A percentile compares a stretch with the other conserved stretches of the same genome.
phyloP scores from a whole-genome alignment of 352 stramenopile species.

The Phytophthora brassicae region DNA sequence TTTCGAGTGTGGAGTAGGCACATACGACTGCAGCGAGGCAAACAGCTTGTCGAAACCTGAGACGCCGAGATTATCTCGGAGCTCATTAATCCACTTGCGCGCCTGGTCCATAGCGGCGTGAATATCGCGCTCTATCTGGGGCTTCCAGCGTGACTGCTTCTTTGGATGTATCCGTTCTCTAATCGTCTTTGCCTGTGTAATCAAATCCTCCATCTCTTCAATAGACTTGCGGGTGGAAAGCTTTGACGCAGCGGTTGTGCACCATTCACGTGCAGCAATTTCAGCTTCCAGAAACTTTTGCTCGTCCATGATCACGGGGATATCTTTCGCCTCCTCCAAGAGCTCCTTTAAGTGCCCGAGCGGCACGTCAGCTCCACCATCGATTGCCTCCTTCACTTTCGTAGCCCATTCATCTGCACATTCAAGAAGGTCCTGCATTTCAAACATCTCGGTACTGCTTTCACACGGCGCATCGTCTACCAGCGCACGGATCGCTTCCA shows the following conservation, averaged over 20 bases:
- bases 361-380: slow-evolving; percentile 65
- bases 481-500: slow-evolving; percentile 75
- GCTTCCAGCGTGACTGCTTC: slow-evolving; percentile 83
- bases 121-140: slow-evolving; percentile 81
- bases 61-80: slow-evolving; percentile 66
- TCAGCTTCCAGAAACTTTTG: slow-evolving; percentile 77
- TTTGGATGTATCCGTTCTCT: slow-evolving; percentile 70
- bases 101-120: slow-evolving; percentile 63
- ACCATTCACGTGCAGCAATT: slow-evolving; percentile 82
- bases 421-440: slow-evolving; percentile 89
- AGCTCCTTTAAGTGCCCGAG: slow-evolving; percentile 78
- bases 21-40: slow-evolving; percentile 30
- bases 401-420: slow-evolving; percentile 84
- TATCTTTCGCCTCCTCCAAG: slow-evolving; percentile 76
- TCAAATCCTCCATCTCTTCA: slow-evolving; percentile 60
- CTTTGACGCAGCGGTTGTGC: slow-evolving; percentile 49
- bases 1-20: slow-evolving; percentile 27
- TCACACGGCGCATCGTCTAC: slow-evolving; percentile 87
- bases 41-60: slow-evolving; percentile 70
- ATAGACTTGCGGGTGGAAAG: slow-evolving; percentile 62
- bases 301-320: slow-evolving; percentile 90
- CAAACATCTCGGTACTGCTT: slow-evolving; percentile 84
- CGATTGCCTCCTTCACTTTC: slow-evolving; percentile 79
- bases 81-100: slow-evolving; percentile 75
- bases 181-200: slow-evolving; percentile 69